These are phyloP conservation scores for Yarrowia yakushimensis DNA, from an alignment of 805 yeast species.

Conservation along the genomic window DNA sequence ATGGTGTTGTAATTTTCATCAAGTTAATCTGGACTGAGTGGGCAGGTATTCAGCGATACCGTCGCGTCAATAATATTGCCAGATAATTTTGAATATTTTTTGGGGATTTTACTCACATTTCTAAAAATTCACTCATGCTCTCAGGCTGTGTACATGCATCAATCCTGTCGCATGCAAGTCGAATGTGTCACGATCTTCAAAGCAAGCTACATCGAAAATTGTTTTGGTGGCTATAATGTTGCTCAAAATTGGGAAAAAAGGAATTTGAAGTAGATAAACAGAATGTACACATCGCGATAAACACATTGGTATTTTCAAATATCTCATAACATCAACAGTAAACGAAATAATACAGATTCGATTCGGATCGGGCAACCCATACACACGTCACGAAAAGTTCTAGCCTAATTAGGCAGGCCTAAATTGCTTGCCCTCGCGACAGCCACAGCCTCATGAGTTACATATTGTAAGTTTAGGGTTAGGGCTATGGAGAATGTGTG, in stretches of 20 bases:
- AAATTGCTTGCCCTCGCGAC: conserved; percentile 15
- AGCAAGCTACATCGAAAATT: neutral
- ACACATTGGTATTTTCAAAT: neutral
- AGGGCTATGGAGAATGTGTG: neutral
- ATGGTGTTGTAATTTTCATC: too few species aligned
- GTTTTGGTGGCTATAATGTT: neutral
- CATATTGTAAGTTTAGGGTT: neutral
- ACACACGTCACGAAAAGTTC: neutral
- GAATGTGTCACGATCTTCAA: conserved; percentile 6
- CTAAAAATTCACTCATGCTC: too few species aligned
- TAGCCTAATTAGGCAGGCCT: neutral
- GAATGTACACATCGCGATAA: too few species aligned
- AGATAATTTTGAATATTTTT: too few species aligned
- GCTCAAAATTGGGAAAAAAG: neutral
- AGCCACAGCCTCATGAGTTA: conserved; percentile 3
- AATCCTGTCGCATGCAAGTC: neutral
- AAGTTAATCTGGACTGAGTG: too few species aligned
- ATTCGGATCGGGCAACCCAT: too few species aligned
- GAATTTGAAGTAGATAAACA: neutral
- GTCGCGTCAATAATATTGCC: too few species aligned
- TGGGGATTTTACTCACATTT: too few species aligned
- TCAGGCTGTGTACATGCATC: neutral
- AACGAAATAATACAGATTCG: too few species aligned
- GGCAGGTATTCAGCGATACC: too few species aligned
- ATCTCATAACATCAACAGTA: neutral